phyloP scores from a whole-genome alignment of 2,329 filamentous ascomycete genomes.

The Geosmithia morbida region DNA sequence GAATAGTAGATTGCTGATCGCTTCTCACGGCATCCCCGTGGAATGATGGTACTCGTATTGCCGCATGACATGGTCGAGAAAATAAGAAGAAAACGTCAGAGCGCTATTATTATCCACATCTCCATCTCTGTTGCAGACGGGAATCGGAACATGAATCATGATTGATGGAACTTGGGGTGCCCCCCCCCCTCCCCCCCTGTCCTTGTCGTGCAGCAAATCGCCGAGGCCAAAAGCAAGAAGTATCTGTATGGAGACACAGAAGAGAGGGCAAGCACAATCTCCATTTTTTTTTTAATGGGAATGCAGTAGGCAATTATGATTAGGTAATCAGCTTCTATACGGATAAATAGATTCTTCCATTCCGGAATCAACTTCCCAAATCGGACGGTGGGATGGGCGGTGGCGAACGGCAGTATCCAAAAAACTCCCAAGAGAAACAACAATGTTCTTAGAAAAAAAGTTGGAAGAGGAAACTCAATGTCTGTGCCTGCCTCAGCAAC shows the following conservation, averaged over 20 bases:
- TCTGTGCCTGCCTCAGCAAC: too few relatives aligned
- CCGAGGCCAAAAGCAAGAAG: too few relatives aligned
- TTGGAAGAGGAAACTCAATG: not conserved
- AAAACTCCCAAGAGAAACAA: conserved; percentile 13
- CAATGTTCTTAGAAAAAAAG: not conserved
- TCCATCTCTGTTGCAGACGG: not conserved
- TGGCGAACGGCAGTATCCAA: conserved; percentile 18
- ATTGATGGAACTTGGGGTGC: not conserved
- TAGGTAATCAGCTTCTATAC: not conserved
- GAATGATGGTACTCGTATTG: not conserved
- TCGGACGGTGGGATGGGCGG: conserved; percentile 14
- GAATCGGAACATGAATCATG: not conserved
- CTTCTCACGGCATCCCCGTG: not conserved
- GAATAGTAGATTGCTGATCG: not conserved
- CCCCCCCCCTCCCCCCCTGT: too few relatives aligned
- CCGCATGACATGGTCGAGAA: not conserved
- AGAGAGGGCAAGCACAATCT: not conserved
- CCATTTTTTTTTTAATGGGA: too few relatives aligned
- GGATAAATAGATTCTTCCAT: not conserved
- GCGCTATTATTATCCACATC: not conserved
- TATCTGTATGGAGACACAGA: too few relatives aligned
- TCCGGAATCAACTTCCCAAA: conserved; percentile 3
- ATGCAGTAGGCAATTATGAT: too few relatives aligned
- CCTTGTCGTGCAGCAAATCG: not conserved
- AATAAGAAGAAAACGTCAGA: not conserved